Percentiles rank a stretch among this genome's conserved stretches.
phyloP scores from a whole-genome alignment of 2,329 filamentous ascomycete genomes.

The Tricladium varicosporioides region DNA sequence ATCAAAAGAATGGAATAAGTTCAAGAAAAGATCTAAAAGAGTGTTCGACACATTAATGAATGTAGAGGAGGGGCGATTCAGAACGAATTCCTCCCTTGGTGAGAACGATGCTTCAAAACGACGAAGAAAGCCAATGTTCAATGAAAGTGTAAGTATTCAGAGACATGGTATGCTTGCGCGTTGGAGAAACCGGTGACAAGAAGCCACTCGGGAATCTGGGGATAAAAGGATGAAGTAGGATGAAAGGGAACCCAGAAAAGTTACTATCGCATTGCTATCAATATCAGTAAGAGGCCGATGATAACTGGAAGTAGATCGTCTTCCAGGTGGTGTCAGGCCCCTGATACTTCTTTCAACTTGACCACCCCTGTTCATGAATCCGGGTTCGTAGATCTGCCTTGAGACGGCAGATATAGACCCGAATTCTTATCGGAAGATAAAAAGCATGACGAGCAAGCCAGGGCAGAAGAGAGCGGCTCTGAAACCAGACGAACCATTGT shows the following conservation, averaged over 20 bases:
- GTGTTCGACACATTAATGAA: background rate
- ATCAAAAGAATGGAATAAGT: background rate
- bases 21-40: background rate
- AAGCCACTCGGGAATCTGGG: constrained; percentile 1
- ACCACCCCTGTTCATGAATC: background rate
- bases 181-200: background rate
- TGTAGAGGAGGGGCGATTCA: background rate
- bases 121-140: background rate
- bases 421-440: background rate
- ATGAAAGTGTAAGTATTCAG: background rate
- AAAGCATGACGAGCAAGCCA: background rate
- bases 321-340: background rate
- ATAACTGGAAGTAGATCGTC: background rate
- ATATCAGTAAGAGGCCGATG: background rate
- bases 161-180: background rate
- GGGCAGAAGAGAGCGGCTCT: background rate
- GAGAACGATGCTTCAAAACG: background rate
- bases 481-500: background rate
- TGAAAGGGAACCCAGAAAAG: background rate
- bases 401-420: background rate
- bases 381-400: background rate
- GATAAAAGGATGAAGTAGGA: constrained; percentile 1
- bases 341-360: background rate
- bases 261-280: background rate
- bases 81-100: background rate